These are phyloP conservation scores for Neurospora hispaniola DNA, from an alignment of 495 filamentous ascomycete genomes.

Conservation along the genomic window DNA sequence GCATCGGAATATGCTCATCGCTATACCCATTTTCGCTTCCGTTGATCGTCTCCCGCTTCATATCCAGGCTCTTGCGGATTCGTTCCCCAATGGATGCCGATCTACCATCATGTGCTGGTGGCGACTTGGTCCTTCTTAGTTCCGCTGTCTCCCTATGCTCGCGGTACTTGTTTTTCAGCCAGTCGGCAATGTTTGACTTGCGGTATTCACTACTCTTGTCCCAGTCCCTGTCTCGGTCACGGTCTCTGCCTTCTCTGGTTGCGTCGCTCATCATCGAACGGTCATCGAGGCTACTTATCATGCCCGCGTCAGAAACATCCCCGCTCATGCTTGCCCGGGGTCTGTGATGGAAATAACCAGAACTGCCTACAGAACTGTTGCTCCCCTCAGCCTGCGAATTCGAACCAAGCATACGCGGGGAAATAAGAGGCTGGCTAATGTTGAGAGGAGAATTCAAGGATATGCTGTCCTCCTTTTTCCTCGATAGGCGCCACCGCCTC, in stretches of 20 bases:
- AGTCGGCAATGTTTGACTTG: slow-evolving; percentile 61
- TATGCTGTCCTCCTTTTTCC: slow-evolving; percentile 40
- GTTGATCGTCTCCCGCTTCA: slow-evolving; percentile 16
- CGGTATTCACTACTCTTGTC: slow-evolving; percentile 44
- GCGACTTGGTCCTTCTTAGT: slow-evolving; percentile 41
- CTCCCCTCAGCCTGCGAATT: slow-evolving; percentile 58
- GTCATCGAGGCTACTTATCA: slow-evolving; percentile 25
- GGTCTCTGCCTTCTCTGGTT: neutral
- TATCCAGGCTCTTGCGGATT: slow-evolving; percentile 31
- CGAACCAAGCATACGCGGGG: slow-evolving; percentile 43
- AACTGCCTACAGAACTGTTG: slow-evolving; percentile 57
- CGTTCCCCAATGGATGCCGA: slow-evolving; percentile 16
- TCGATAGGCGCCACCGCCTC: slow-evolving; percentile 67
- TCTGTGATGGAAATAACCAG: slow-evolving; percentile 20
- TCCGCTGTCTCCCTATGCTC: slow-evolving; percentile 62
- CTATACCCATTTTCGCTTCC: neutral
- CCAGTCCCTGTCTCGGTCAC: slow-evolving; percentile 23
- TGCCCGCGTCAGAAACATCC: slow-evolving; percentile 38
- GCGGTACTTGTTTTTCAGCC: slow-evolving; percentile 75
- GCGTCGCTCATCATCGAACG: slow-evolving; percentile 11
- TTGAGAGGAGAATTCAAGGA: slow-evolving; percentile 3
- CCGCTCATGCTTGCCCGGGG: slow-evolving; percentile 45
- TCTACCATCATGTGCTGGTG: slow-evolving; percentile 14
- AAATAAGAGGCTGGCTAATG: slow-evolving; percentile 27
- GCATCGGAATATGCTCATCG: neutral